Evolutionary conservation across 2,329 filamentous ascomycete genomes (phyloP).

Genomic region (Eurotiales sp.): DNA sequence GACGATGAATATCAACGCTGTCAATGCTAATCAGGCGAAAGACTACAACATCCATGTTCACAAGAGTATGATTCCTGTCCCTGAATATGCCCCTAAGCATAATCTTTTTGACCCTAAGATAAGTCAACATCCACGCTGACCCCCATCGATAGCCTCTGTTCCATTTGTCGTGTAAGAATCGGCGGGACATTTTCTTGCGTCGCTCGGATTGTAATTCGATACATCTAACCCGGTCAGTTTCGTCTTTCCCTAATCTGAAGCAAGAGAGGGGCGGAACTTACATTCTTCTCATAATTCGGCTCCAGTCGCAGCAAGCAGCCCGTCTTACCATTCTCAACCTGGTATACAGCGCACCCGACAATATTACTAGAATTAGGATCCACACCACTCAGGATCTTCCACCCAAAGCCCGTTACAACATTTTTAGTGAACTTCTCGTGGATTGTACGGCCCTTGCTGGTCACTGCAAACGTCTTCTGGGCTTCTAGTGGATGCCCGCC

Average conservation of each 20-base stretch:
- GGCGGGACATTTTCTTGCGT: slow-evolving; percentile 86
- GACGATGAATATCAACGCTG: not conserved
- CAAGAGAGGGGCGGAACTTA: slow-evolving; percentile 46
- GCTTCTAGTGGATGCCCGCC: slow-evolving; percentile 82
- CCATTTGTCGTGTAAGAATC: slow-evolving; percentile 79
- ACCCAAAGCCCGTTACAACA: slow-evolving; percentile 79
- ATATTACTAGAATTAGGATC: slow-evolving; percentile 93
- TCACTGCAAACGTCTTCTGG: slow-evolving; percentile 76
- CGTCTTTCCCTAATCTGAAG: slow-evolving; percentile 15
- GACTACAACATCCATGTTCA: too few relatives aligned
- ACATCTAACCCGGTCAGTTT: slow-evolving; percentile 63
- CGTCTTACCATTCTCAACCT: slow-evolving; percentile 77
- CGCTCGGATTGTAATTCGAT: slow-evolving; percentile 86
- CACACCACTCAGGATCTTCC: slow-evolving; percentile 78
- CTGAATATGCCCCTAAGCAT: not conserved
- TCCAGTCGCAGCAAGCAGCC: slow-evolving; percentile 90
- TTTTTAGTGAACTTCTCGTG: slow-evolving; percentile 67
- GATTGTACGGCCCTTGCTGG: slow-evolving; percentile 60
- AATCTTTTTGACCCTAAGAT: not conserved
- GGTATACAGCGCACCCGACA: slow-evolving; percentile 81
- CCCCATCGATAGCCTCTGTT: slow-evolving; percentile 68
- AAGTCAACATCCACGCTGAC: slow-evolving; percentile 17
- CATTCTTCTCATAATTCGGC: slow-evolving; percentile 88
- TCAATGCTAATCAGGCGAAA: not conserved
- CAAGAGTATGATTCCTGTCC: too few relatives aligned